A percentile compares a stretch with the other conserved stretches of the same genome.
phyloP scores from a whole-genome alignment of 352 stramenopile genomes.

The Globisporangium emineosum region DNA sequence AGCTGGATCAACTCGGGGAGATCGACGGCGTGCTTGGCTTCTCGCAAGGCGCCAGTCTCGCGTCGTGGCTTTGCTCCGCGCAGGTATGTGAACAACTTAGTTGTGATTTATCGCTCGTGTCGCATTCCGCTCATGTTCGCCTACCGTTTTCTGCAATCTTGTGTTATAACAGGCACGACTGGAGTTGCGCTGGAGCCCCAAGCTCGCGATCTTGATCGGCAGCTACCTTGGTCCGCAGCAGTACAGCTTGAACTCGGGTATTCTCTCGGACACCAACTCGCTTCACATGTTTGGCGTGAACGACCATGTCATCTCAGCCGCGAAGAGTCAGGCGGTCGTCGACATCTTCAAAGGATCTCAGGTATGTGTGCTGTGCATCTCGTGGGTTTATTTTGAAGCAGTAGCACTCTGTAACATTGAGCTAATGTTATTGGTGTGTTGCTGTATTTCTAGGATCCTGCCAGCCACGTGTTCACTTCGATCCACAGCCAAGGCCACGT shows the following conservation, averaged over 20 bases:
- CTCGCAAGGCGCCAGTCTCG: slow-evolving; percentile 75
- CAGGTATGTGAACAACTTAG: slow-evolving; percentile 29
- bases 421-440: neutral
- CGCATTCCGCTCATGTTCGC: no score
- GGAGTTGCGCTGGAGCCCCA: slow-evolving; percentile 68
- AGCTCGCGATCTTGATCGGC: slow-evolving; percentile 67
- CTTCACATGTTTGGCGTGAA: slow-evolving; percentile 80
- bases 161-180: slow-evolving; percentile 27
- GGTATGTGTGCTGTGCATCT: slow-evolving; percentile 26
- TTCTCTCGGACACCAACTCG: slow-evolving; percentile 49
- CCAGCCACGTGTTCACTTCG: slow-evolving; percentile 43
- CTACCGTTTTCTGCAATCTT: neutral
- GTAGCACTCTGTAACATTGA: no score
- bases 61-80: slow-evolving; percentile 75
- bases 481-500: slow-evolving; percentile 78
- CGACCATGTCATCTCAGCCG: slow-evolving; percentile 73
- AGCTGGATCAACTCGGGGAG: slow-evolving; percentile 52
- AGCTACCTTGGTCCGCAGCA: slow-evolving; percentile 67
- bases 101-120: neutral
- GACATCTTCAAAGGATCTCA: slow-evolving; percentile 55
- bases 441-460: neutral
- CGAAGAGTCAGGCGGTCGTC: slow-evolving; percentile 67
- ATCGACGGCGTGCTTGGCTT: slow-evolving; percentile 83
- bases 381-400: neutral
- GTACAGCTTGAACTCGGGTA: slow-evolving; percentile 48